Evolutionary conservation across 78 protist species (phyloP).

Genomic region (Dictyostelium capitatum): DNA sequence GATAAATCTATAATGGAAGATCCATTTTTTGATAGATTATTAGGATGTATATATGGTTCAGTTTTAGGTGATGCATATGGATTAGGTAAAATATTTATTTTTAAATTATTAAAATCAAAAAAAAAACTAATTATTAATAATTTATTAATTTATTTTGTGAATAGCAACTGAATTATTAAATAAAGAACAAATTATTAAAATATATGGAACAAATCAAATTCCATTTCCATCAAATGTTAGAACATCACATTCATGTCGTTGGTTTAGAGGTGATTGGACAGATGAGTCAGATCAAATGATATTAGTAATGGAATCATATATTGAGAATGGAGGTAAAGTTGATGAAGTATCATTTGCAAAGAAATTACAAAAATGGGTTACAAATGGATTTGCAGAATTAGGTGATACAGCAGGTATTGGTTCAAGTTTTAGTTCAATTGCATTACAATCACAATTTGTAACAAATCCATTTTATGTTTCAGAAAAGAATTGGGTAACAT

Average conservation of each 20-base stretch:
- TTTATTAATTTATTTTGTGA: background rate
- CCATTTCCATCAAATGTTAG: slow-evolving; percentile 77
- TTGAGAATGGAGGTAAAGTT: slow-evolving; percentile 60
- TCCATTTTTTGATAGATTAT: slow-evolving; percentile 64
- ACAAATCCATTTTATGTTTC: slow-evolving; percentile 50
- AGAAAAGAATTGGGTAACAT: slow-evolving; percentile 65
- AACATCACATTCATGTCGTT: slow-evolving; percentile 77
- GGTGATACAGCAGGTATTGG: slow-evolving; percentile 84
- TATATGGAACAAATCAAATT: slow-evolving; percentile 53
- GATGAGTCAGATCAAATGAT: slow-evolving; percentile 88
- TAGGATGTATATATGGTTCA: slow-evolving; percentile 79
- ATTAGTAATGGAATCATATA: slow-evolving; percentile 39
- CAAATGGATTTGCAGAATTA: slow-evolving; percentile 64
- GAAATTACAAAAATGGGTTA: slow-evolving; percentile 75
- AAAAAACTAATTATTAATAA: background rate
- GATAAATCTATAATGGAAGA: slow-evolving; percentile 58
- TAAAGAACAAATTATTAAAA: slow-evolving; percentile 66
- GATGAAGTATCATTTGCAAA: slow-evolving; percentile 62
- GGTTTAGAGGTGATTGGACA: slow-evolving; percentile 77
- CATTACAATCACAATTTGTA: slow-evolving; percentile 58
- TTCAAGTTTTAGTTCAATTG: slow-evolving; percentile 46
- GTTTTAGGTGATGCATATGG: slow-evolving; percentile 86
- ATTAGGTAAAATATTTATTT: slow-evolving; percentile 33
- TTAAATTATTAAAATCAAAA: background rate
- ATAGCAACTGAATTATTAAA: slow-evolving; percentile 81